Base-by-base conservation (phyloP, 1,284 basidiomycete genomes). In the Ustilago nuda region DNA sequence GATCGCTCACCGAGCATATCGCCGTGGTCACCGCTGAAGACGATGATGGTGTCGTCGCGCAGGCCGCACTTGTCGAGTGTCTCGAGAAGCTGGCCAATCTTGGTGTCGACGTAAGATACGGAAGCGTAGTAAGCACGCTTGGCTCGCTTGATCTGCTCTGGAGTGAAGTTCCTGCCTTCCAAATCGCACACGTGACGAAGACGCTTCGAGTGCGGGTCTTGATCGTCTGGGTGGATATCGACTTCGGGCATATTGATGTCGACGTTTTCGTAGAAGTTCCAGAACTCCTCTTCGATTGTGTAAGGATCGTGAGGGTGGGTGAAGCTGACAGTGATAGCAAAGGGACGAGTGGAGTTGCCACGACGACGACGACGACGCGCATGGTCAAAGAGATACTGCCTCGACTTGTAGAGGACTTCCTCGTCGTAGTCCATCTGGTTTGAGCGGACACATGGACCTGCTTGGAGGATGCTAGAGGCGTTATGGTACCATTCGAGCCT, bases 401-500 rank as follows among this genome's bases (percentile, higher is more conserved):
- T 72, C 13, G 64, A 66, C 53, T 72, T 72, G 70, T 72, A 66
- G 39, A 72, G 64, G 17, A 66, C 70, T 48, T 72, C 70, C 41
- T 72, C 70, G 55, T 72, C 70, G 53, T 66, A 72, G 56, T 72
- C 70, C 70, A 72, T 72, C 70, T 72, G 70, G 54, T 72, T 72
- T 13, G 63, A 66, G 17, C 70, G 70, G 27, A 72, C 70, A 33
- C 70, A 72, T 3, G 70, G 70, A 9, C 70, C 70, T 7, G 70
- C 70, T 41, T 72, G 70, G 30, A 72, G 64, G 53, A 72, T 72
- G 53, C 70, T 72, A 7, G 70, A 72, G 5, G 70, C 64, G 46
- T 72, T 72, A 64, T 72, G 70, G 17, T 72, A 72, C 70, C 70
- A 72, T 45, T 72, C 70, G 23, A 72, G 60, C 45, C 70, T 56